Conservation (phyloP, 75 land plant species). For the Selaginella tamariscina region DNA sequence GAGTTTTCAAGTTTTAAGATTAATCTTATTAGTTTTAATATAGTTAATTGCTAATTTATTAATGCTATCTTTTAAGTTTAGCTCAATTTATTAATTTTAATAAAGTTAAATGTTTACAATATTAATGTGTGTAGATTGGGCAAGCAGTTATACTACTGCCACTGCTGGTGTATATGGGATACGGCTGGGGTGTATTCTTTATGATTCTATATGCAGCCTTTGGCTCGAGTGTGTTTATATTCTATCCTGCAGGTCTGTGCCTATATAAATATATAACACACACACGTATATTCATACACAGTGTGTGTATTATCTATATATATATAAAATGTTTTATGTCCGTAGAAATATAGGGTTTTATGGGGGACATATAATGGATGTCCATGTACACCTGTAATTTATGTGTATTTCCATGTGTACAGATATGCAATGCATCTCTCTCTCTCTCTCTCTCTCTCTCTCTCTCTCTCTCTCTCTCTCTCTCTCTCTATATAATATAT, state of each 20-base stretch:
- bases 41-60: too few relatives aligned
- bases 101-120: too few relatives aligned
- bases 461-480: not conserved
- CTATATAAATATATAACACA: not conserved
- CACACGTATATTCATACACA: not conserved
- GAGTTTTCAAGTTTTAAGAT: too few relatives aligned
- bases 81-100: too few relatives aligned
- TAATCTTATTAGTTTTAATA: too few relatives aligned
- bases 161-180: slow-evolving; percentile 16
- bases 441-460: not conserved
- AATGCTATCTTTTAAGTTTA: too few relatives aligned
- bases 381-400: too few relatives aligned
- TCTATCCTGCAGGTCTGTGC: not conserved
- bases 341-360: not conserved
- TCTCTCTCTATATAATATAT: not conserved
- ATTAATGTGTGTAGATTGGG: too few relatives aligned
- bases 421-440: not conserved
- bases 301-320: not conserved
- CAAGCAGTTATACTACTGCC: slow-evolving; percentile 21
- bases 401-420: too few relatives aligned
- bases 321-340: not conserved
- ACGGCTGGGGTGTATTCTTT: slow-evolving; percentile 9
- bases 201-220: slow-evolving; percentile 13
- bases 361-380: too few relatives aligned
- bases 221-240: slow-evolving; percentile 19